phyloP scores from a whole-genome alignment of 257 asterid genomes.

The Rubia yunnanensis region DNA sequence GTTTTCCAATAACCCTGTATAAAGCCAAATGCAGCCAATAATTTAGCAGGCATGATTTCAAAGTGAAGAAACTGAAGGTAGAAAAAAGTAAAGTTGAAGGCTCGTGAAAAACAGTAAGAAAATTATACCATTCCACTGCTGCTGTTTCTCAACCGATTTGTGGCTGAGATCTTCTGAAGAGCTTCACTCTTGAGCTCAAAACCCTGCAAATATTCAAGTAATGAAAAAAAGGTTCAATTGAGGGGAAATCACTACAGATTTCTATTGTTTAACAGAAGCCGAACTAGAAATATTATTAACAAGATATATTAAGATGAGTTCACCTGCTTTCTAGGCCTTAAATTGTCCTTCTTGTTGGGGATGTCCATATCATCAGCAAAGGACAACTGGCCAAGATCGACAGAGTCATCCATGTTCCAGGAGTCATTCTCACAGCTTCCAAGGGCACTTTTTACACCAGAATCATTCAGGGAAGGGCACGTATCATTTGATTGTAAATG shows the following conservation, averaged over 20 bases:
- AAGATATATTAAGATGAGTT: slow-evolving; percentile 10
- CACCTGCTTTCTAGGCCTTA: slow-evolving; percentile 40
- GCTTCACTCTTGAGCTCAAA: slow-evolving; percentile 17
- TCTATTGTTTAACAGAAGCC: neutral
- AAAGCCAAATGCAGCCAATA: neutral
- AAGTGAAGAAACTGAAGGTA: neutral
- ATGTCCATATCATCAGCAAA: slow-evolving; percentile 30
- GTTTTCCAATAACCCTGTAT: neutral
- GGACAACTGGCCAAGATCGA: slow-evolving; percentile 22
- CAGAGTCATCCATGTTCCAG: slow-evolving; percentile 40
- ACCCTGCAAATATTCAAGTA: slow-evolving; percentile 14
- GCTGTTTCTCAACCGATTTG: slow-evolving; percentile 22
- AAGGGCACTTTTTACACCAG: slow-evolving; percentile 26
- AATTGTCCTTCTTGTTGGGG: slow-evolving; percentile 28
- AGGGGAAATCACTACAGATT: neutral
- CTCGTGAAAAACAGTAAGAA: neutral
- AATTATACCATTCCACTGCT: slow-evolving; percentile 25
- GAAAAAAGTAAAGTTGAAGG: neutral
- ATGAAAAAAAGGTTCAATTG: neutral
- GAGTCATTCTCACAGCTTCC: slow-evolving; percentile 27
- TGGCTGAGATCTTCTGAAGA: slow-evolving; percentile 19
- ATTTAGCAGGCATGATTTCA: slow-evolving; percentile 3
- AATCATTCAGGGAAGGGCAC: slow-evolving; percentile 26
- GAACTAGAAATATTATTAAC: neutral
- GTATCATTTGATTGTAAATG: slow-evolving; percentile 21